Base-by-base conservation (phyloP, 352 stramenopile species). In the Globisporangium cederbergense region DNA sequence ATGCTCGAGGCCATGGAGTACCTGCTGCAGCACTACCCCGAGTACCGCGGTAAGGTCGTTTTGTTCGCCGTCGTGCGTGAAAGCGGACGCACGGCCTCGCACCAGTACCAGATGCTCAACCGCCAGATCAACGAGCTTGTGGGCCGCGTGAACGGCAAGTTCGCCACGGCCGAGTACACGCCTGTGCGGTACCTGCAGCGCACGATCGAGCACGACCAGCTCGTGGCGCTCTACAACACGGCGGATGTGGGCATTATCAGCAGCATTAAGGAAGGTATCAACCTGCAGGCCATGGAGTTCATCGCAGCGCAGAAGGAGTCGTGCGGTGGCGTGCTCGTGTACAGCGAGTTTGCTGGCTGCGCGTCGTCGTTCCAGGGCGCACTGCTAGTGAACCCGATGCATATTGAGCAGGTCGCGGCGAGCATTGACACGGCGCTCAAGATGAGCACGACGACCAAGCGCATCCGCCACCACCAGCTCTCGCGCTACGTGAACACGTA, bases 11-110 rank as follows among this genome's bases (percentile, higher is more conserved):
- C 88, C 28, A 91, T 96, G 71, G 90, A 97, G 66, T 91, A 96
- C 30, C 72, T 97, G 59, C 71, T 97, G 34, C 84, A 90, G 63
- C 76, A 93, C 50, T 94, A 97, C 60, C 90, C 90, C 62, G 86
- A 97, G 51, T 97, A 96, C 28, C 96, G 97, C 55, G 92, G 96
- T 34, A 97, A 97, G 46, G 77, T 98, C 0, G 89, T 98, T 30
- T 79, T 98, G 58, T 97, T 98, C 58, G 95, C 91, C 2, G 95
- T 99, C n/a, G 96, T 97, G 28, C 79, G 83, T 0, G 83, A 92
- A 43, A 71, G 70, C 10, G 83, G 83, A 3, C 79, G 83, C 14
- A 90, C 79, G 11, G 72, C 81, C 5, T 89, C 83, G 3, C 60
- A 76, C 62, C 86, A 84, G 71, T 94, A 89, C 79, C 77, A 79